Percentiles rank a stretch among this genome's conserved stretches.
These are phyloP conservation scores for Aspergillus cejpii DNA, from an alignment of 2,329 filamentous ascomycete genomes.

Conservation along the genomic window DNA sequence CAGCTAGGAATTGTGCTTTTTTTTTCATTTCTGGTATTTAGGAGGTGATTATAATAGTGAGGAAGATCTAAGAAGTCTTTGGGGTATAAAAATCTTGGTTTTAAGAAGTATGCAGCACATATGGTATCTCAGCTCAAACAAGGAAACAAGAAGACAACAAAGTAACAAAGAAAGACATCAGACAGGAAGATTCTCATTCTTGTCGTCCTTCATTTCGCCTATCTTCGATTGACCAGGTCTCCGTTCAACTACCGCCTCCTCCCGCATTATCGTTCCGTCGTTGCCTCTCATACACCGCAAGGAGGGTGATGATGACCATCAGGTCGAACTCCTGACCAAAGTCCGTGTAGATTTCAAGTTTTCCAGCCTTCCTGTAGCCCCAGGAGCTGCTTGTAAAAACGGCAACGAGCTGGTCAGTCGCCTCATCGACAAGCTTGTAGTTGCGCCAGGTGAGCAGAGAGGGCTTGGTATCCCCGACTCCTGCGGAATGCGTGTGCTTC, in stretches of 20 bases:
- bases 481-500: constrained; percentile 29
- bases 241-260: constrained; percentile 7
- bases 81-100: no score
- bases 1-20: neutral
- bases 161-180: neutral
- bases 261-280: constrained; percentile 15
- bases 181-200: no score
- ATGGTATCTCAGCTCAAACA: neutral
- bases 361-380: constrained; percentile 27
- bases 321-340: constrained; percentile 27
- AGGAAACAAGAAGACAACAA: neutral
- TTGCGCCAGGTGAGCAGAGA: constrained; percentile 20
- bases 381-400: constrained; percentile 26
- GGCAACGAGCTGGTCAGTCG: constrained; percentile 24
- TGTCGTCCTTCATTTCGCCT: no score
- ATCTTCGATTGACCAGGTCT: no score
- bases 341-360: constrained; percentile 24
- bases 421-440: constrained; percentile 32
- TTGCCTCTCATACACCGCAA: constrained; percentile 24
- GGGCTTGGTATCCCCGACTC: constrained; percentile 21
- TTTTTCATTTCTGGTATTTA: neutral
- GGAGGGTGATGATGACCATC: constrained; percentile 25
- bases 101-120: neutral
- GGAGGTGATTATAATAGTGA: no score
- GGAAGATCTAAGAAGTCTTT: no score